phyloP scores from a whole-genome alignment of 192 early-diverging fungal species.

The Coemansia sp. region DNA sequence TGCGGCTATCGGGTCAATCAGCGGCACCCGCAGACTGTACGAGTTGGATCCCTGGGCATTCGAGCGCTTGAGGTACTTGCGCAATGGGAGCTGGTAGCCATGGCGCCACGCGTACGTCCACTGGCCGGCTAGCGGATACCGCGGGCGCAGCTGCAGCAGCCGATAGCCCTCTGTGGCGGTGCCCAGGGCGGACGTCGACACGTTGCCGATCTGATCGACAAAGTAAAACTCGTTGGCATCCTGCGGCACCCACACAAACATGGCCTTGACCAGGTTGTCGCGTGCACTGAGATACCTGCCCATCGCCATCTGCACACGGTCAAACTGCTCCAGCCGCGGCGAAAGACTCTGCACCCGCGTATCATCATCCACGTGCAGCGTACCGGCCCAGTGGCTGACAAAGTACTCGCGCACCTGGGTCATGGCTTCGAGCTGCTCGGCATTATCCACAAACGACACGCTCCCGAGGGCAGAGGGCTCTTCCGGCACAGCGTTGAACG shows the following conservation, averaged over 20 bases:
- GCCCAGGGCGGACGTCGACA: slow-evolving; percentile 76
- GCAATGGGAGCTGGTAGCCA: slow-evolving; percentile 79
- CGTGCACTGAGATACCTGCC: slow-evolving; percentile 15
- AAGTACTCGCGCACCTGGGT: slow-evolving; percentile 40
- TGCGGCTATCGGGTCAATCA: slow-evolving; percentile 61
- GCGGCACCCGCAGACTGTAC: slow-evolving; percentile 65
- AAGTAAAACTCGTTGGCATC: slow-evolving; percentile 74
- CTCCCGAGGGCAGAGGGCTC: slow-evolving; percentile 14
- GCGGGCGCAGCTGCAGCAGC: slow-evolving; percentile 71
- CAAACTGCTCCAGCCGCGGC: slow-evolving; percentile 13
- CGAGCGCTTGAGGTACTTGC: slow-evolving; percentile 60
- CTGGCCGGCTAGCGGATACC: slow-evolving; percentile 94
- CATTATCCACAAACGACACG: slow-evolving; percentile 65
- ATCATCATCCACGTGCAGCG: slow-evolving; percentile 80
- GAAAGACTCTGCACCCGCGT: slow-evolving; percentile 62
- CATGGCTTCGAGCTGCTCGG: slow-evolving; percentile 64
- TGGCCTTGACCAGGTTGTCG: slow-evolving; percentile 41
- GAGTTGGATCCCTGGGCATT: slow-evolving; percentile 50
- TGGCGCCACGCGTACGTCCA: slow-evolving; percentile 97
- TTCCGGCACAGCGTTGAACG: slow-evolving; percentile 52
- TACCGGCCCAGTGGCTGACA: slow-evolving; percentile 81
- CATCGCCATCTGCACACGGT: slow-evolving; percentile 28
- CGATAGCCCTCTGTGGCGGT: slow-evolving; percentile 38
- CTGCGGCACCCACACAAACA: slow-evolving; percentile 58
- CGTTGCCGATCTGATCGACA: slow-evolving; percentile 84